A percentile compares a stretch with the other conserved stretches of the same genome.
Conservation (phyloP, 2,329 filamentous ascomycete genomes). For the Apiospora aurea region DNA sequence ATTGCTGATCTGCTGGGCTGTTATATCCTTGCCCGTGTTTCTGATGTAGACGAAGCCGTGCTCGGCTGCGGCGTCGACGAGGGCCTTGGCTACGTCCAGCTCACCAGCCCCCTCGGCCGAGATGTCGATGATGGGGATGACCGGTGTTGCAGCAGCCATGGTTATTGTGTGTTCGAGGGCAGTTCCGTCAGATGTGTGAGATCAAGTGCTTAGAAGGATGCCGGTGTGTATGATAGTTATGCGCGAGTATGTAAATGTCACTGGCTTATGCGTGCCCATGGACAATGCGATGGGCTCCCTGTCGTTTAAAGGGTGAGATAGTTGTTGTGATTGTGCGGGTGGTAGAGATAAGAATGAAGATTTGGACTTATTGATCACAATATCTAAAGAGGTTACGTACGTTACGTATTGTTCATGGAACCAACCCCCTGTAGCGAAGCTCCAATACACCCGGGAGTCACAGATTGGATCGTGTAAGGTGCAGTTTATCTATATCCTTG, state of each 20-base stretch:
- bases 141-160: constrained; percentile 37
- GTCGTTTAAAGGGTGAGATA: constrained; percentile 29
- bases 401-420: not conserved
- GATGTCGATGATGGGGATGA: constrained; percentile 86
- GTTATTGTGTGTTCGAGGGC: not conserved
- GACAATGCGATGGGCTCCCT: constrained; percentile 24
- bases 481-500: not conserved
- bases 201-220: not conserved
- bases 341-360: not conserved
- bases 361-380: constrained; percentile 6
- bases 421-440: not conserved
- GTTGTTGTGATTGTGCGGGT: not conserved
- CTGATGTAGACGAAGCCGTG: constrained; percentile 92
- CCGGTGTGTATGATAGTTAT: too few species aligned
- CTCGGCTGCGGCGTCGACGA: constrained; percentile 81
- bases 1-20: constrained; percentile 67
- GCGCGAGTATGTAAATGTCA: not conserved
- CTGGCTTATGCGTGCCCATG: not conserved
- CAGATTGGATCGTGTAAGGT: not conserved
- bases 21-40: constrained; percentile 74
- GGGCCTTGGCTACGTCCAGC: constrained; percentile 65
- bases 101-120: constrained; percentile 63
- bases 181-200: not conserved
- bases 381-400: not conserved
- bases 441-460: not conserved